Base-by-base conservation (phyloP, 2,329 filamentous ascomycete genomes). In the Arthrobotrys sinensis region DNA sequence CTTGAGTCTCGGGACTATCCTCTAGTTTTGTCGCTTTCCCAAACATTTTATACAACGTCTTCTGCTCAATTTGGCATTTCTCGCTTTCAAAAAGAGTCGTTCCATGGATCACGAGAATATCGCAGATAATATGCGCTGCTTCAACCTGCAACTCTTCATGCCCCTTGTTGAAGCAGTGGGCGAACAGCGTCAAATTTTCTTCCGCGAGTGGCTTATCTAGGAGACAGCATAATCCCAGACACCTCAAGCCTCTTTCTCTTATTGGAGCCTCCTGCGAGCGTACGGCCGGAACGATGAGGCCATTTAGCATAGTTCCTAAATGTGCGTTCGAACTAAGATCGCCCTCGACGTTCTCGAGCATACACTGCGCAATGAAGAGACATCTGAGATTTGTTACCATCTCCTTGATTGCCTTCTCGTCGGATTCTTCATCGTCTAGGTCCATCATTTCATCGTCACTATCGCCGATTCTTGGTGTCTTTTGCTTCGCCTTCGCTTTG, bases 361-460 rank as follows among this genome's bases (percentile, higher is more conserved):
- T 97, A 87, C 94, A 98, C 84, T 97, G 93, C 28, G 96, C 94
- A 81, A 99, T 97, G 83, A 97, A 93, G 79, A 99, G 88, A 84
- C 96, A 98, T 85, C 98, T 98, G 90, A 97, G 94, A 86, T 98
- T 98, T 84, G 98, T 92, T 86, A 97, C 91, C 83, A 97, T 96
- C 85, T 97, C 94, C 80, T 90, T 91, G 80, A 97, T 90, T 0
- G 92, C 93, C 85, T 94, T 96, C 55, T 87, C 87, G 80, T 90
- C 88, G 65, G 89, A 88, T 60, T 86, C 85, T 79, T 86, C 85
- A 64, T 79, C 80, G 19, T 81, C 80, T 5, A 78, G 8, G 16
- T 89, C 88, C 81, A 89, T 88, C 8, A 89, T 89, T 80, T 91
- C 89, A 81, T 92, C 91, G n/a, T 81, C 78, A 16, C 60, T 76